Conservation (phyloP, 108 stramenopile species). For the Discostella pseudostelligera region DNA sequence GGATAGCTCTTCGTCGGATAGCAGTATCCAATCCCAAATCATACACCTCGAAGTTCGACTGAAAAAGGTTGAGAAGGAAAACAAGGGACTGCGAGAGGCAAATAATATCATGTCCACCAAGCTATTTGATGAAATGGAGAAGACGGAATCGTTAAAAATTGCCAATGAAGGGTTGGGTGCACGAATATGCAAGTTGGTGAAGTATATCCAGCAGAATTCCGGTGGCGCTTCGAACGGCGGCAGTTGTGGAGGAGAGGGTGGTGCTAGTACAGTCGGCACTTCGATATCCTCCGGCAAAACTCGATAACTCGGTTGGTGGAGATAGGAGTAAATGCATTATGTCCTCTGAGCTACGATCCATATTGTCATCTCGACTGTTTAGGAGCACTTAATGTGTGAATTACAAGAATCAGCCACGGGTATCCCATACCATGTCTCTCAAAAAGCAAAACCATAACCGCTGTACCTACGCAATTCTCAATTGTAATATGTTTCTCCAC, state of each 20-base stretch:
- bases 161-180: constrained; percentile 40
- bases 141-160: constrained; percentile 29
- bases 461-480: too few species aligned
- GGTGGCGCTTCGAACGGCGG: not conserved
- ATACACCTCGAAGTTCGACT: constrained; percentile 24
- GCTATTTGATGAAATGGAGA: constrained; percentile 42
- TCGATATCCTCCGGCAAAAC: too few species aligned
- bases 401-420: too few species aligned
- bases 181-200: constrained; percentile 40
- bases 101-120: constrained; percentile 28
- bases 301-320: too few species aligned
- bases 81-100: constrained; percentile 28
- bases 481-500: too few species aligned
- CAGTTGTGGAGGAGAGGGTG: not conserved
- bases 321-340: too few species aligned
- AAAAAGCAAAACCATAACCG: too few species aligned
- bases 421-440: too few species aligned
- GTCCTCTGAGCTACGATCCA: too few species aligned
- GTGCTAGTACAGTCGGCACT: too few species aligned
- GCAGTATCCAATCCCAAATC: constrained; percentile 3
- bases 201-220: constrained; percentile 34
- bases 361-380: too few species aligned
- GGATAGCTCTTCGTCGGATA: not conserved
- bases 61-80: constrained; percentile 32
- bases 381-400: too few species aligned